These are phyloP conservation scores for Podaxis rugospora DNA, from an alignment of 768 basidiomycete genomes.

Conservation along the genomic window DNA sequence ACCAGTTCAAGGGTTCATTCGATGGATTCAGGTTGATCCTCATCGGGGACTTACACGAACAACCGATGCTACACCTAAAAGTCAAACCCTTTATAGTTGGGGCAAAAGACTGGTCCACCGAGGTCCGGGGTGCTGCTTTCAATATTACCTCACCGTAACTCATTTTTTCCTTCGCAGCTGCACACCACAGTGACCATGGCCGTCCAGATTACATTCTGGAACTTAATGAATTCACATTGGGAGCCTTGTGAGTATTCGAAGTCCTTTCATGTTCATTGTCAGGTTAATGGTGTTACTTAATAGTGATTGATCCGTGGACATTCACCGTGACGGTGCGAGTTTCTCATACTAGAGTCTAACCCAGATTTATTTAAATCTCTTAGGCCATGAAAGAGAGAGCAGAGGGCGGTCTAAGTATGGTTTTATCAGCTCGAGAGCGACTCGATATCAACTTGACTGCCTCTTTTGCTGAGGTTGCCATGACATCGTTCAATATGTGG, in stretches of 20 bases:
- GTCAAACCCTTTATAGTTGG: constrained; percentile 79
- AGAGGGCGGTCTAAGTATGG: constrained; percentile 50
- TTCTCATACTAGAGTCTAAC: neutral
- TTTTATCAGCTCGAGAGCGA: constrained; percentile 71
- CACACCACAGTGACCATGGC: constrained; percentile 80
- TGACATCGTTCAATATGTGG: constrained; percentile 70
- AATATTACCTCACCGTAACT: neutral
- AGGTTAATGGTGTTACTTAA: neutral
- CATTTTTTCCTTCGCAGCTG: constrained; percentile 42
- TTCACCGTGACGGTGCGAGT: constrained; percentile 62
- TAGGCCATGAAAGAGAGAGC: constrained; percentile 52
- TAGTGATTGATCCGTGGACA: constrained; percentile 96
- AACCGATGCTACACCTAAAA: constrained; percentile 88
- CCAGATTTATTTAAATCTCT: neutral
- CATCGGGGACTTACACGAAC: constrained; percentile 93
- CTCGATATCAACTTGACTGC: constrained; percentile 90
- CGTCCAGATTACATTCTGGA: constrained; percentile 91
- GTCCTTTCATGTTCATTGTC: neutral
- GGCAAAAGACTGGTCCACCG: constrained; percentile 92
- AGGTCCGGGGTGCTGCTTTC: constrained; percentile 42
- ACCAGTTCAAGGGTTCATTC: constrained; percentile 76
- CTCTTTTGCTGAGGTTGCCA: constrained; percentile 81
- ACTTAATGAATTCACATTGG: constrained; percentile 96
- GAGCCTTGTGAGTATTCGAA: constrained; percentile 65
- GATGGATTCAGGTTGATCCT: constrained; percentile 92